These are phyloP conservation scores for Nosema muscidifuracis DNA, from an alignment of 371 early-diverging fungal species.

Conservation along the genomic window DNA sequence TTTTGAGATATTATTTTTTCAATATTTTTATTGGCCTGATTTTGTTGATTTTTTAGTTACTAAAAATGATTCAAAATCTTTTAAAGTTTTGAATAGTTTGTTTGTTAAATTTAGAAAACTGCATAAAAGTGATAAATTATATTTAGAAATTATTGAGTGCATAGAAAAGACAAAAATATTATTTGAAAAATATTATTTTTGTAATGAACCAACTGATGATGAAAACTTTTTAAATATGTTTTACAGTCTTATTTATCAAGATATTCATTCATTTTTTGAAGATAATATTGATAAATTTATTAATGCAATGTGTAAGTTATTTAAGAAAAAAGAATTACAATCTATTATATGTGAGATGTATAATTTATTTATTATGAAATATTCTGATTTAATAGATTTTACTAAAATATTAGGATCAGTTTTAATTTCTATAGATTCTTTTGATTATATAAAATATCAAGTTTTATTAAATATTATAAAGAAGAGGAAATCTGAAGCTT, in stretches of 20 bases:
- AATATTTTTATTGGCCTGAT: not conserved
- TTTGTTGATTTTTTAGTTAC: conserved; percentile 29
- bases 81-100: conserved; percentile 25
- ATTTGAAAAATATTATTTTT: not conserved
- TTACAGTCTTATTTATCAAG: conserved; percentile 44
- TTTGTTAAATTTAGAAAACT: conserved; percentile 31
- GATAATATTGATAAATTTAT: conserved; percentile 38
- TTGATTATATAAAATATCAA: conserved; percentile 29
- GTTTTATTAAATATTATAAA: conserved; percentile 28
- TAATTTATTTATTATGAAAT: conserved; percentile 40
- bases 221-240: conserved; percentile 39
- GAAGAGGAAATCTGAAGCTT: conserved; percentile 2
- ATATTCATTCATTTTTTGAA: conserved; percentile 55
- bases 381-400: conserved; percentile 39
- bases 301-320: conserved; percentile 4
- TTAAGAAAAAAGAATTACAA: conserved; percentile 4
- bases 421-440: conserved; percentile 16
- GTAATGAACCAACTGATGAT: not conserved
- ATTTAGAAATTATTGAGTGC: conserved; percentile 28
- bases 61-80: not conserved
- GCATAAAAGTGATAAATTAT: conserved; percentile 23
- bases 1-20: conserved; percentile 20
- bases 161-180: not conserved
- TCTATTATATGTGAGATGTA: conserved; percentile 29
- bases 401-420: conserved; percentile 25